Evolutionary conservation across 768 basidiomycete species (phyloP), one percentile per base, ranked within the genome.

Genomic region (Imleria badia): DNA sequence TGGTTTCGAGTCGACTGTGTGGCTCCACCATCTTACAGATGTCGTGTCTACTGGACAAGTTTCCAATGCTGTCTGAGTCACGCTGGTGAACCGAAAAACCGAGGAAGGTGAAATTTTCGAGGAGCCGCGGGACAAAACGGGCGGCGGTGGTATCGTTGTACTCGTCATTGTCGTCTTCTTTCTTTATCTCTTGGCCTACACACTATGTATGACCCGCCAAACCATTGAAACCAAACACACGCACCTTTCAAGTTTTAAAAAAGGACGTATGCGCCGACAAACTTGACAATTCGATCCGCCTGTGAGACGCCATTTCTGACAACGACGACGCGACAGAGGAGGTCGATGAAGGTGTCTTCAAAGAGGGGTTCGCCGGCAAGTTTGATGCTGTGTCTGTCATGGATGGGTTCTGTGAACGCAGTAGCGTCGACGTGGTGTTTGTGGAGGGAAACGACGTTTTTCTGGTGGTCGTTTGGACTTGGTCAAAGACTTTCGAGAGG

Each of bases 261-360:
- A 40, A 77, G 84, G 20, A 87, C 78, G 67, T 93, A 98, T 13
- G 81, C 82, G 3, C 84, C 89, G 4, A 92, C n/a, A n/a, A n/a
- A n/a, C n/a, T n/a, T n/a, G n/a, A n/a, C n/a, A n/a, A n/a, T n/a
- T n/a, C n/a, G n/a, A n/a, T n/a, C n/a, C n/a, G n/a, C n/a, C n/a
- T n/a, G n/a, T n/a, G n/a, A n/a, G n/a, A n/a, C n/a, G n/a, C 94
- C 94, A 69, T 94, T 96, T 78, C 94, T 97, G 36, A 90, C 66
- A 4, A 80, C 76, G 11, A 96, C 64, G 7, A 86, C 77, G 48
- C 82, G 76, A 39, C 77, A 75, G 5, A 94, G 68, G 73, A 86
- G 75, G 13, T 77, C 72, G 4, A 84, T 70, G 46, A 95, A 85
- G 0, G 73, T 69, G 9, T 85, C 81, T 49, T 87, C 82, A 66